Conservation (phyloP, 2,329 filamentous ascomycete species). For the Rhinocladiella mackenziei region DNA sequence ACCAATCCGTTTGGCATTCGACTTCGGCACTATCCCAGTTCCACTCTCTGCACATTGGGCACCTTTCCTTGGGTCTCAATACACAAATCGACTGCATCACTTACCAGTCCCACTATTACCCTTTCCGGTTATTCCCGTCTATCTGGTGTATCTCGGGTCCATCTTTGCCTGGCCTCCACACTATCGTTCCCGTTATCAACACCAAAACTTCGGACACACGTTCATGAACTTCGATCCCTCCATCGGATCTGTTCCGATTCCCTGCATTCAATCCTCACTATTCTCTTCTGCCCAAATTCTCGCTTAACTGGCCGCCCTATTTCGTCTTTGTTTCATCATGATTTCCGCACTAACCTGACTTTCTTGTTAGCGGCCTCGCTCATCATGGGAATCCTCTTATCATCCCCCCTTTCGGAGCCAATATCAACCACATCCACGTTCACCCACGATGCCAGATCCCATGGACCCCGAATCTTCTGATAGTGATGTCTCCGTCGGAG, state of each 20-base stretch:
- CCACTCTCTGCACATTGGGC: too few species aligned
- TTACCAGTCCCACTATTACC: constrained; percentile 5
- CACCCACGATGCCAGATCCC: constrained; percentile 10
- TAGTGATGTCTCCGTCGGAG: constrained; percentile 27
- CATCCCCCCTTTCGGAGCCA: constrained; percentile 8
- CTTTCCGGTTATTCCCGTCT: constrained; percentile 15
- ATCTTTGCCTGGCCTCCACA: constrained; percentile 1
- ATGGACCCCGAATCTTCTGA: constrained; percentile 28
- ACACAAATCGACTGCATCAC: too few species aligned
- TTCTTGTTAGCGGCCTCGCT: constrained; percentile 23
- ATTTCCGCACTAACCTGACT: constrained; percentile 13
- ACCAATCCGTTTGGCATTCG: too few species aligned
- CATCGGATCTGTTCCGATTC: too few species aligned
- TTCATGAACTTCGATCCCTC: background rate
- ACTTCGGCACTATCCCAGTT: too few species aligned
- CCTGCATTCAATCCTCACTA: background rate
- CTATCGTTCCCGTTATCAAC: constrained; percentile 9
- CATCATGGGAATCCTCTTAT: constrained; percentile 23
- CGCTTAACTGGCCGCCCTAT: constrained; percentile 8
- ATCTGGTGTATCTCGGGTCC: background rate
- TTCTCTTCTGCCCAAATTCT: too few species aligned
- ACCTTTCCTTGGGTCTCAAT: too few species aligned
- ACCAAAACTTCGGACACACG: background rate
- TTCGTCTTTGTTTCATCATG: constrained; percentile 8
- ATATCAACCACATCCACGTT: constrained; percentile 12